These are phyloP conservation scores for Vicia faba DNA, from an alignment of 306 rosid genomes.

Conservation along the genomic window DNA sequence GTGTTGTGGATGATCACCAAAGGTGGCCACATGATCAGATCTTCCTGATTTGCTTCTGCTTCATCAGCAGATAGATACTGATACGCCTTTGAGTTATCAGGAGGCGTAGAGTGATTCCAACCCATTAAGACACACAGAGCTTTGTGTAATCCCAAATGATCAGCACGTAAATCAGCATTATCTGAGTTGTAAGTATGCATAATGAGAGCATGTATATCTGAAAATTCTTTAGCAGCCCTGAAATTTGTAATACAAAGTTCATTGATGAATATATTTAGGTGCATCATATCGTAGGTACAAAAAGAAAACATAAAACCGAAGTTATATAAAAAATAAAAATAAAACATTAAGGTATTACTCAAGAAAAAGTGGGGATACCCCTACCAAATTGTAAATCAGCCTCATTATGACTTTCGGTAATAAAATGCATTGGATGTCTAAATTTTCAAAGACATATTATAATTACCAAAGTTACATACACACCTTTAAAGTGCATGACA, in stretches of 20 bases:
- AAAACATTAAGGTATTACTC: constrained; percentile 7
- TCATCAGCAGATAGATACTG: constrained; percentile 81
- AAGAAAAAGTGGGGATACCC: constrained; percentile 7
- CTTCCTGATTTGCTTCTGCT: constrained; percentile 92
- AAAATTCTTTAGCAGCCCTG: constrained; percentile 96
- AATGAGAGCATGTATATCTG: constrained; percentile 87
- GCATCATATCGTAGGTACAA: neutral
- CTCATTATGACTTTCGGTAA: neutral
- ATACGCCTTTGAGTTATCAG: constrained; percentile 88
- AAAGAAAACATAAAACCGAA: constrained; percentile 8
- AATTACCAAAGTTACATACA: constrained; percentile 1
- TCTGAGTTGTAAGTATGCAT: constrained; percentile 89
- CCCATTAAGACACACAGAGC: constrained; percentile 97
- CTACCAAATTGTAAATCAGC: constrained; percentile 8
- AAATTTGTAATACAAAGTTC: constrained; percentile 68
- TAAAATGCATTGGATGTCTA: constrained; percentile 9
- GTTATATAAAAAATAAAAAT: neutral
- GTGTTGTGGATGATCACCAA: constrained; percentile 94
- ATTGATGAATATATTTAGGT: constrained; percentile 67
- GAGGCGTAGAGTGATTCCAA: constrained; percentile 83
- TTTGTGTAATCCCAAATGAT: constrained; percentile 96
- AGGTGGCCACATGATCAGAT: constrained; percentile 98
- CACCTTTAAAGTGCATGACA: constrained; percentile 24
- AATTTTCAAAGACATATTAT: constrained; percentile 1
- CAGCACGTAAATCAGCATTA: constrained; percentile 71